Evolutionary conservation across 805 yeast genomes (phyloP).

Genomic region (Hermanozyma aechmeae): DNA sequence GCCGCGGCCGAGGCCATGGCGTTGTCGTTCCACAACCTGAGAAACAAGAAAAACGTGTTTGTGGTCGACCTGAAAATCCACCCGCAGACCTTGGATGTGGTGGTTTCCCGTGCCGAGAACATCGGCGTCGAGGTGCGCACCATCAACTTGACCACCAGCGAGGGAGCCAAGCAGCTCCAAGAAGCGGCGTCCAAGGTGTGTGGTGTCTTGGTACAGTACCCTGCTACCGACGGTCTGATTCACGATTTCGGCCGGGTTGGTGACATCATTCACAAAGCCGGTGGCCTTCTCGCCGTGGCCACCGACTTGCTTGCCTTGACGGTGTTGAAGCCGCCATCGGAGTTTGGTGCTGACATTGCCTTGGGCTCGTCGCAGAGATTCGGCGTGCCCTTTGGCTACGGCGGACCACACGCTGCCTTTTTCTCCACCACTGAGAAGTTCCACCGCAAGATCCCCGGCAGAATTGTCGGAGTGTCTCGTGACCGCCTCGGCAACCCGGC

Average conservation of each 20-base stretch:
- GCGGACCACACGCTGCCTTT: constrained; percentile 99
- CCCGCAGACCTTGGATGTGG: constrained; percentile 77
- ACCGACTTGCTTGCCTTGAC: constrained; percentile 88
- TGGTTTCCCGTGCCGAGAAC: constrained; percentile 71
- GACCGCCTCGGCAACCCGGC: constrained; percentile 90
- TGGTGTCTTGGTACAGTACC: constrained; percentile 87
- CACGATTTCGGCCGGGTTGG: constrained; percentile 46
- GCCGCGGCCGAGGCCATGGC: constrained; percentile 98
- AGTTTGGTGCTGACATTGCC: constrained; percentile 86
- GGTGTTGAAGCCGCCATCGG: constrained; percentile 71
- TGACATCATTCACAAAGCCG: constrained; percentile 55
- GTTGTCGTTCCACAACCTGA: constrained; percentile 56
- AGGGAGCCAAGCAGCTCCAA: constrained; percentile 17
- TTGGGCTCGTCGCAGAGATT: constrained; percentile 91
- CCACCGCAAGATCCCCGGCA: constrained; percentile 92
- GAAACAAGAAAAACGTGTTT: constrained; percentile 59
- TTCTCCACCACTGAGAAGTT: constrained; percentile 76
- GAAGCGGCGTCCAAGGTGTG: constrained; percentile 35
- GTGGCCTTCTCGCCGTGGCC: constrained; percentile 79
- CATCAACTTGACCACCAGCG: constrained; percentile 42
- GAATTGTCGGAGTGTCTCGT: constrained; percentile 87
- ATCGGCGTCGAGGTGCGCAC: constrained; percentile 56
- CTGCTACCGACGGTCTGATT: constrained; percentile 71
- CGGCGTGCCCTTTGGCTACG: constrained; percentile 96
- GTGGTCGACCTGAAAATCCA: constrained; percentile 72